Evolutionary conservation across 805 yeast genomes (phyloP), one percentile per base, ranked within the genome.

Genomic region (Metschnikowia gelsemii): DNA sequence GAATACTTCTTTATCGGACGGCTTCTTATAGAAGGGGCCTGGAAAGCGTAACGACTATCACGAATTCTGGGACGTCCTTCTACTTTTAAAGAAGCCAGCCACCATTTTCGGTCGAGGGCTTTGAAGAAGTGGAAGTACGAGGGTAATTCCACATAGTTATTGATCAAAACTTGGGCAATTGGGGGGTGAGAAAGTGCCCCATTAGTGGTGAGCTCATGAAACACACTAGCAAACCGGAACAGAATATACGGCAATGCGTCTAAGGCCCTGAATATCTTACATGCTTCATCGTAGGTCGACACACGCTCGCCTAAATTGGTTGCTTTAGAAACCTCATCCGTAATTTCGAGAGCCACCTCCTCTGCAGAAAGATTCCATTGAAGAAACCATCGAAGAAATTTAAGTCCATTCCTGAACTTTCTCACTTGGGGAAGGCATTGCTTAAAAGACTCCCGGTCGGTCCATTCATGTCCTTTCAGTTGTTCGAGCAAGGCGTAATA

Each of bases 101-200:
- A 32, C 42, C 32, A 31, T 26, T 14, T 23, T 8, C 42, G 31
- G 24, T 38, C 36, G 14, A 38, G 36, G n/a, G 35, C 30, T 22
- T 38, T 31, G 35, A 38, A 23, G 13, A 38, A 38, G 21, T 21
- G 36, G n/a, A 38, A 31, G 14, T 38, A 38, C 17, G 14, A 18
- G 5, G 42, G 36, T 14, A 17, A 31, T 4, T 25, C 16, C 2
- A 17, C 12, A 18, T 31, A 32, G 21, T 32, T 32, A 17, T 26
- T 30, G 16, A 32, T 14, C 26, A 38, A 19, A 8, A 22, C 36
- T 5, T 19, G 19, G n/a, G 42, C 42, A 19, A 36, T 22, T 2
- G 27, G 42, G n/a, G 31, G 35, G 26, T 23, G 32, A 7, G 36
- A 38, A 14, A 38, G 26, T 6, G 32, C 36, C 4, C 26, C 42